Evolutionary conservation across 768 basidiomycete species (phyloP).

Genomic region (Lactarius evosmus): DNA sequence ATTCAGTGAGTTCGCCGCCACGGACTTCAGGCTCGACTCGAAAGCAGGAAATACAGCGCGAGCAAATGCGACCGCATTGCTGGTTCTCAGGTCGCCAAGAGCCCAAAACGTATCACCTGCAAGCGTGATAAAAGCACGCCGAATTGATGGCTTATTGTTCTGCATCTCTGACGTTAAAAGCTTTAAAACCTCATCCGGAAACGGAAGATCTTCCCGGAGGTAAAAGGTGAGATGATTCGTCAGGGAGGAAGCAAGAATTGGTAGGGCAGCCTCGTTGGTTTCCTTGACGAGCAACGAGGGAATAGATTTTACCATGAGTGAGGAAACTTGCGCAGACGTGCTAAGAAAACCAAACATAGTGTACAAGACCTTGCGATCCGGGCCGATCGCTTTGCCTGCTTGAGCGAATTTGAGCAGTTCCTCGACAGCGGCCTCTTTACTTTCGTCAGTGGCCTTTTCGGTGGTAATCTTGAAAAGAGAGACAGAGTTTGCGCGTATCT

Average conservation of each 20-base stretch:
- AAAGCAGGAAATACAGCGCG: slow-evolving; percentile 55
- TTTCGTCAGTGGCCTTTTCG: slow-evolving; percentile 37
- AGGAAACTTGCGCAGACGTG: slow-evolving; percentile 49
- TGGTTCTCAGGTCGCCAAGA: slow-evolving; percentile 39
- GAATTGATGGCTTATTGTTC: slow-evolving; percentile 56
- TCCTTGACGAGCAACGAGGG: slow-evolving; percentile 64
- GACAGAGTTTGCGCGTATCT: slow-evolving; percentile 55
- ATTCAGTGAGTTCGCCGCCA: slow-evolving; percentile 57
- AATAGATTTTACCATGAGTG: slow-evolving; percentile 42
- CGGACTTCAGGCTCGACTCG: slow-evolving; percentile 67
- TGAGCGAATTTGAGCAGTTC: slow-evolving; percentile 76
- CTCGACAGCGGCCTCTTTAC: slow-evolving; percentile 46
- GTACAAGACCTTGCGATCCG: slow-evolving; percentile 85
- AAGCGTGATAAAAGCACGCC: slow-evolving; percentile 60
- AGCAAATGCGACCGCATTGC: slow-evolving; percentile 50
- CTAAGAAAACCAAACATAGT: slow-evolving; percentile 62
- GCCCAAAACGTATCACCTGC: slow-evolving; percentile 61
- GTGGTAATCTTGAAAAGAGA: slow-evolving; percentile 53
- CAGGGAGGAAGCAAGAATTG: slow-evolving; percentile 53
- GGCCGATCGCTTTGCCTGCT: slow-evolving; percentile 79
- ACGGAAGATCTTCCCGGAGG: slow-evolving; percentile 41
- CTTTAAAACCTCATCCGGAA: slow-evolving; percentile 45
- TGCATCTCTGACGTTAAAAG: slow-evolving; percentile 71
- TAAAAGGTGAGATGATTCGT: slow-evolving; percentile 56
- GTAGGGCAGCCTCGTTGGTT: slow-evolving; percentile 63